Base-by-base conservation (phyloP, 2,329 filamentous ascomycete species). In the Talaromyces sp. region DNA sequence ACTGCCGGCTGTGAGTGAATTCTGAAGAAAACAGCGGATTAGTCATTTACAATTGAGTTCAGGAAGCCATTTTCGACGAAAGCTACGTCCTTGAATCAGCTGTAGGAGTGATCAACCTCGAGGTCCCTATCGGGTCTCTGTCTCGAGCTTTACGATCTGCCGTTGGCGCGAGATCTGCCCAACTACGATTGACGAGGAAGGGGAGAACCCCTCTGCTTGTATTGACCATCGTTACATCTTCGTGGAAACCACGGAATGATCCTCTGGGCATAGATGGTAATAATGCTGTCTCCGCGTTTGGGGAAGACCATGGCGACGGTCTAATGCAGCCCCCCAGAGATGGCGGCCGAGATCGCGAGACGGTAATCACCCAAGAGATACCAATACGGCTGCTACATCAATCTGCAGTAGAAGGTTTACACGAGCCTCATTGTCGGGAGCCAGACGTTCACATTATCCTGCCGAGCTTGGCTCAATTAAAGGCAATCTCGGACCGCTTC, bases 91-190 rank as follows among this genome's bases (percentile, higher is more conserved):
- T 98, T 66, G 89, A 96, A 73, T 96, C 93, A 55, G 90, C 90
- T 56, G 89, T 92, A 54, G 96, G 96, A 76, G 90, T 92, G 58
- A 97, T 99, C 78, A 97, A 99, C 77, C 88, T 99, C 64, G 95
- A 99, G 78, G 85, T 99, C 1, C 92, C 95, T 27, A 86, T 98
- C n/a, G 84, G 86, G 14, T 88, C 90, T 1, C 86, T 99, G 24
- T 90, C 95, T 69, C 89, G 93, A 62, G 95, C 95, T n/a, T 86
- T 99, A 61, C 91, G 89, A 69, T 97, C 93, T 38, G 93, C 93
- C 51, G 80, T 89, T 58, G 88, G 90, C 71, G 91, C 90, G 68
- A 86, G 88, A 19, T 89, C 90, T 19, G 91, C 93, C 58, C 89
- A 89, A 14, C 86, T 99, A 43, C 89, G 93, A 43, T 85, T 99